phyloP scores from a whole-genome alignment of 768 basidiomycete genomes.

The Lactarius pseudohatsudake region DNA sequence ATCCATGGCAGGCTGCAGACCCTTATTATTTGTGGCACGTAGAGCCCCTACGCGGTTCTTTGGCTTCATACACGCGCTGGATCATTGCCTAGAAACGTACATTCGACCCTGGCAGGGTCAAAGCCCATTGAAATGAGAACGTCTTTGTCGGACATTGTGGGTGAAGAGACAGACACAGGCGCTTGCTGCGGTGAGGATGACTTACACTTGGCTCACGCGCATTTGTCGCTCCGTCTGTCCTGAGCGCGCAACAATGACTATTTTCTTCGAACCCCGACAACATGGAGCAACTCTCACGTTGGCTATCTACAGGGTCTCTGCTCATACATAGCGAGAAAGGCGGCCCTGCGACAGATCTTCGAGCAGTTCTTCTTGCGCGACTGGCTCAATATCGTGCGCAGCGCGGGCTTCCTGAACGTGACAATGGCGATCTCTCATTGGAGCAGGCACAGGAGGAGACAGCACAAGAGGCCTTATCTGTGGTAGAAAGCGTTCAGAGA shows the following conservation, averaged over 20 bases:
- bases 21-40: conserved; percentile 77
- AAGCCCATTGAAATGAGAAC: conserved; percentile 86
- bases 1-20: conserved; percentile 91
- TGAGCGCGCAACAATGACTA: neutral
- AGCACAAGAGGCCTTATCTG: conserved; percentile 21
- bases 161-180: neutral
- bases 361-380: conserved; percentile 21
- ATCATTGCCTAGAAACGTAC: conserved; percentile 45
- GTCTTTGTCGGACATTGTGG: conserved; percentile 59
- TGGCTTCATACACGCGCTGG: conserved; percentile 4
- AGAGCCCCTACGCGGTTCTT: conserved; percentile 67
- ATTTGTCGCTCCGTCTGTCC: neutral
- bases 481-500: conserved; percentile 26
- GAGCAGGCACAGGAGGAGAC: conserved; percentile 26
- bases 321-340: conserved; percentile 25
- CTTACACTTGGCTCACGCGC: neutral
- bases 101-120: conserved; percentile 78
- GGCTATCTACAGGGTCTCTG: conserved; percentile 20
- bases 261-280: neutral
- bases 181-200: neutral
- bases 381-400: conserved; percentile 24
- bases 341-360: conserved; percentile 15
- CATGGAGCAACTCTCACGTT: conserved; percentile 26
- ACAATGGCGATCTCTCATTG: conserved; percentile 8
- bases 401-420: conserved; percentile 19